Base-by-base conservation (phyloP, 2,329 filamentous ascomycete species). In the Aureobasidium lini region DNA sequence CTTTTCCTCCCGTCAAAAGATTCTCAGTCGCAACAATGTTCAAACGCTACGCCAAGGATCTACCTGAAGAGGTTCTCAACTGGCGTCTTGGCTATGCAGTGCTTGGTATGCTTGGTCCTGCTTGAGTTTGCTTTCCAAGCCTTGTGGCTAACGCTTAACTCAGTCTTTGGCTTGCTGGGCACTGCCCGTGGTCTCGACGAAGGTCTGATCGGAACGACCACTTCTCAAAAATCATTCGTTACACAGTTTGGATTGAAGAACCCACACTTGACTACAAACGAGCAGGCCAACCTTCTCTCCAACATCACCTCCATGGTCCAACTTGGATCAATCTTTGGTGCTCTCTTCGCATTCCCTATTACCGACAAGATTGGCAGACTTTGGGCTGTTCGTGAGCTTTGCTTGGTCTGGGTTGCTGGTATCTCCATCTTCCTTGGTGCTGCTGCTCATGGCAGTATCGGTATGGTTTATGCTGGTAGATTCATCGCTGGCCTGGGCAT, bases 281-380 rank as follows among this genome's bases (percentile, higher is more conserved):
- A 86, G 62, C 84, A 88, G 70, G 85, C 87, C 74, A 84, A 88
- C 43, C 62, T 65, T 8, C 62, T 69, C 11, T 65, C 63, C n/a
- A 92, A 92, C 71, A 87, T 92, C 59, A 87, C 87, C 1, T 82
- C 86, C 49, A 92, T 92, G 88, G 88, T 92, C 0, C 88, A 91
- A 72, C 84, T 91, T 66, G 88, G 88, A 28, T 88, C 83, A 28
- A 87, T 92, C 32, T 84, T 77, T 4, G 88, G 88, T 44, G 86
- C 87, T 32, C 76, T 89, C 34, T 79, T 86, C 64, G 79, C 79
- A 4, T 70, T 70, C 60, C 65, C 64, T 59, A 60, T 70, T n/a
- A 68, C 66, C 46, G 68, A 70, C 54, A 67, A 64, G 54, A 69
- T 70, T 49, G 68, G 68, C 13, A 65, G 68, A 36, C 61, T 70